Base-by-base conservation (phyloP, 2,329 filamentous ascomycete species). In the Bipolaris gigantea region DNA sequence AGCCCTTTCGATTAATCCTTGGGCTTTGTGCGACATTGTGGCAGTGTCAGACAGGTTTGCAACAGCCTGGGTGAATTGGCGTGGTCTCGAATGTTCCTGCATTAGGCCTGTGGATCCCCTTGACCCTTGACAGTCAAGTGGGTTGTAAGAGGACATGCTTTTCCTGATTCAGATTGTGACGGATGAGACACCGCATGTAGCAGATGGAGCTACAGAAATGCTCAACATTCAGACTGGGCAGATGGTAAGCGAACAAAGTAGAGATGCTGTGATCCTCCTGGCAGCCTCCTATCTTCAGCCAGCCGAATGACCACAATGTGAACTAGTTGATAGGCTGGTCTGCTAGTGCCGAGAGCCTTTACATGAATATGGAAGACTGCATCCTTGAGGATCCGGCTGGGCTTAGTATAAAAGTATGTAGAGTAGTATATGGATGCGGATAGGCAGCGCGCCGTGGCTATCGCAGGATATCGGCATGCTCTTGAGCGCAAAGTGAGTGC, bases 51-150 rank as follows among this genome's bases (percentile, higher is more conserved):
- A 40, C 27, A 16, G 25, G 40, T 32, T 15, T 15, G 25, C 16
- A 33, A 25, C 23, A 34, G 34, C 11, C 35, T 33, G 25, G 42
- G 23, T 13, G 32, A 25, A 34, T 44, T 27, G 38, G 13, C 42
- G 36, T 47, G 42, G 32, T 46, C 10, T 43, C 16, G 41, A 48
- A 32, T 38, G 53, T 52, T 55, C 53, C 53, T 55, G 53, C 53
- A 45, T 47, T 52, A 52, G 48, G 33, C 30, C 33, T 33, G 42
- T 32, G 32, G 33, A 30, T 41, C 52, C 19, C 19, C 16, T 30
- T 11, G 18, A 19, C 19, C 21, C 19, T 11, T 16, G 21, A 25
- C 5, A 21, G 19, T 19, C 30, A 21, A 34, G 11, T 50, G 21
- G n/a, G 11, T 43, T 42, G 38, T 13, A 40, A n/a, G n/a, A 9